Evolutionary conservation across 331 rosid genomes (phyloP).

Genomic region (Rosa hybrid): DNA sequence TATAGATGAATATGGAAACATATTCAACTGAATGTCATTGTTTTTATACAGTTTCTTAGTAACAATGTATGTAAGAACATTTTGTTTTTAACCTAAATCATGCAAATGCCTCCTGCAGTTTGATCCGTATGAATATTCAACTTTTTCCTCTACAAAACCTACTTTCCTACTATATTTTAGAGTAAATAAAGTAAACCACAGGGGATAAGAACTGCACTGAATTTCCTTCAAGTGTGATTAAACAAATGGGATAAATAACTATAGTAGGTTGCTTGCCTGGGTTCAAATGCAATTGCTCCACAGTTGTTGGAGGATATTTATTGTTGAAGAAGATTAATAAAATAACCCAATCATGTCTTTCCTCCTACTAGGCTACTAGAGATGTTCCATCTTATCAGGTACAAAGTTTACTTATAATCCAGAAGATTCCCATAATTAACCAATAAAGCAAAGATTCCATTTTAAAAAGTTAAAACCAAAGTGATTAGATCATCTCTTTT

Average conservation of each 20-base stretch:
- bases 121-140: no score
- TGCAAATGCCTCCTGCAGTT: background rate
- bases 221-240: background rate
- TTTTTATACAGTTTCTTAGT: background rate
- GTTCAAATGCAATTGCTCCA: background rate
- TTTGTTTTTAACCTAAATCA: background rate
- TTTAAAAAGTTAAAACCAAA: background rate
- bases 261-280: background rate
- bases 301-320: background rate
- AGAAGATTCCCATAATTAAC: background rate
- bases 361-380: background rate
- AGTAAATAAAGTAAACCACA: background rate
- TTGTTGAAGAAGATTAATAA: background rate
- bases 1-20: background rate
- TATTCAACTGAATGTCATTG: no score
- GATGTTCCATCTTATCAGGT: background rate
- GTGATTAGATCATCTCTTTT: constrained; percentile 20
- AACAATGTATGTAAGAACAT: background rate
- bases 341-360: background rate
- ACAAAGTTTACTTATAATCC: background rate
- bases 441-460: background rate
- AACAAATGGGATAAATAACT: background rate
- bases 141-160: background rate
- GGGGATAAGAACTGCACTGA: background rate
- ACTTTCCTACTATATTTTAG: background rate